Percentiles rank a stretch among this genome's conserved stretches.
These are phyloP conservation scores for Ochromonas danica DNA, from an alignment of 108 stramenopile genomes.

Conservation along the genomic window DNA sequence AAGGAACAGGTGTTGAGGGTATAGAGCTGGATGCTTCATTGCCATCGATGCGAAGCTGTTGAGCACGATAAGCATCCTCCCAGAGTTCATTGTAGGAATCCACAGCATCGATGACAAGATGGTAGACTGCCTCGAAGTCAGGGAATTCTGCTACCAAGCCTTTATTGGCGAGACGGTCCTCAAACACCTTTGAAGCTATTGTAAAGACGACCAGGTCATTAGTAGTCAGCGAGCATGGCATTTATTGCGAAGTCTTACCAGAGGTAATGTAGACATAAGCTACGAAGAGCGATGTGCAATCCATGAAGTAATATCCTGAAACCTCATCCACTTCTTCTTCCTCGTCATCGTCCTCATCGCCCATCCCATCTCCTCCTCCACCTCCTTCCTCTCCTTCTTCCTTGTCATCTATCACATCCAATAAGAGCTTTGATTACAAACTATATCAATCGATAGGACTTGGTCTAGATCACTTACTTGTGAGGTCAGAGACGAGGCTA, in stretches of 20 bases:
- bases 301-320: constrained; percentile 7
- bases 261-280: constrained; percentile 20
- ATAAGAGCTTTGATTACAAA: background rate
- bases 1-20: background rate
- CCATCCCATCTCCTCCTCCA: background rate
- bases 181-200: constrained; percentile 7
- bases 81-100: constrained; percentile 31
- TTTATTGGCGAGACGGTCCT: background rate
- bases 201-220: no score
- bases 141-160: constrained; percentile 4
- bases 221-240: no score
- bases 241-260: background rate
- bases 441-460: background rate
- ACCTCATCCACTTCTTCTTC: constrained; percentile 34
- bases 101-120: constrained; percentile 35
- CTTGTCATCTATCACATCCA: background rate
- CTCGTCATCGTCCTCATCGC: background rate
- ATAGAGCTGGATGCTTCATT: no score
- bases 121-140: constrained; percentile 26
- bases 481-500: background rate
- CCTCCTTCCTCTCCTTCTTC: background rate
- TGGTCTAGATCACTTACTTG: background rate
- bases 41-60: no score
- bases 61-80: constrained; percentile 7
- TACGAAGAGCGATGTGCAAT: constrained; percentile 17